Base-by-base conservation (phyloP, 2,329 filamentous ascomycete species). In the Penicillium hordei region DNA sequence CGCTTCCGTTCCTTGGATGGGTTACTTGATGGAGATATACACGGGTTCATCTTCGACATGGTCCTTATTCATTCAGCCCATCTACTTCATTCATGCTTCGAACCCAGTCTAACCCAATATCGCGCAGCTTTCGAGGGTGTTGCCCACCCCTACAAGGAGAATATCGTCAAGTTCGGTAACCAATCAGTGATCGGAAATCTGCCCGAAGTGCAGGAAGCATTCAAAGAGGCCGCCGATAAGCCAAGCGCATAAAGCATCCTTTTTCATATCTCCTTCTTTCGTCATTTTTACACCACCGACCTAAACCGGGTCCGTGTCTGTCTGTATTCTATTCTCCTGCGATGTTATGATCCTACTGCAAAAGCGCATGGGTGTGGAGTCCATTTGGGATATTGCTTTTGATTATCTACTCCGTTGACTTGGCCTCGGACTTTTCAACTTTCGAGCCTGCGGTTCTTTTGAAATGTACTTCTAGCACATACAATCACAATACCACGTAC, bases 101-200 rank as follows among this genome's bases (percentile, higher is more conserved):
- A 45, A 12, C 27, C 27, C n/a, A 33, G 19, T n/a, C 66, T 70
- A 54, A 65, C 53, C 21, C 27, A 6, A 21, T 29, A 8, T 36
- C 23, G 25, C 56, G 53, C 63, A 85, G 93, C 90, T 6, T 99
- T 97, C 75, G 95, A 99, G 78, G 92, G 93, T n/a, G 82, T 86
- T 39, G 86, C 86, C 25, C 93, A 99, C 80, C 95, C 94, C 39
- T 97, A 97, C 76, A 90, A 90, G 83, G 77, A 88, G 75, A 99
- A 99, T 72, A 78, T 97, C 61, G 77, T 97, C 50, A 85, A 84
- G 72, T 89, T 93, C 66, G 83, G 82, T 7, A 88, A 86, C 17
- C 79, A 83, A 65, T 74, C 74, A 17, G 66, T 72, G 53, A 70
- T 77, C 49, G 70, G 67, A 15, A 65, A 66, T 55, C 52, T 73